These are phyloP conservation scores for Sclerotinia spermophila DNA, from an alignment of 2,329 filamentous ascomycete genomes.

Conservation along the genomic window DNA sequence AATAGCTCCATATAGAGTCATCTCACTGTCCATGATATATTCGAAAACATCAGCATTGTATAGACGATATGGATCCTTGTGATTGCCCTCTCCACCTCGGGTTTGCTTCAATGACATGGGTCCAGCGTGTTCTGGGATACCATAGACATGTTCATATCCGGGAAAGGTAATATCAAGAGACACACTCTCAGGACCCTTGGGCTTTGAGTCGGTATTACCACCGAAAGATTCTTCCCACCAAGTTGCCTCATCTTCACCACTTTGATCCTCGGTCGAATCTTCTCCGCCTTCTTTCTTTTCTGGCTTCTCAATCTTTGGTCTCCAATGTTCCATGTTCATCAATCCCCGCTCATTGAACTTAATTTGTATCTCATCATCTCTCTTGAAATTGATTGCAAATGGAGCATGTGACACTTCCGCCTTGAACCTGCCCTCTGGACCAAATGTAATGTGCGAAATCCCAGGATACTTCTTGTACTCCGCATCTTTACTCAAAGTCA, in stretches of 20 bases:
- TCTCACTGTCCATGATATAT: constrained; percentile 93
- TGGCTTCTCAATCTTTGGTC: constrained; percentile 69
- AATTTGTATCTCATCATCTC: constrained; percentile 77
- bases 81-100: constrained; percentile 79
- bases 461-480: constrained; percentile 63
- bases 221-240: constrained; percentile 99
- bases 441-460: constrained; percentile 75
- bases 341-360: constrained; percentile 87
- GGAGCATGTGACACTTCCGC: constrained; percentile 80
- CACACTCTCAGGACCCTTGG: constrained; percentile 89
- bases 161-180: constrained; percentile 88
- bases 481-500: constrained; percentile 68
- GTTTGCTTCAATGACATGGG: constrained; percentile 87
- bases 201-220: constrained; percentile 91
- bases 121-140: constrained; percentile 89
- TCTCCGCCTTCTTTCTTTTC: constrained; percentile 38
- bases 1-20: constrained; percentile 97
- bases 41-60: constrained; percentile 98
- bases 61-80: constrained; percentile 84
- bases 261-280: constrained; percentile 38
- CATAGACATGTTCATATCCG: constrained; percentile 88
- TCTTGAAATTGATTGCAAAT: constrained; percentile 80
- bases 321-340: constrained; percentile 94
- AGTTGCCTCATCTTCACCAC: constrained; percentile 73
- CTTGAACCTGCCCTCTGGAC: constrained; percentile 70